These are phyloP conservation scores for Candida stauntonica DNA, from an alignment of 805 yeast species.

Conservation along the genomic window DNA sequence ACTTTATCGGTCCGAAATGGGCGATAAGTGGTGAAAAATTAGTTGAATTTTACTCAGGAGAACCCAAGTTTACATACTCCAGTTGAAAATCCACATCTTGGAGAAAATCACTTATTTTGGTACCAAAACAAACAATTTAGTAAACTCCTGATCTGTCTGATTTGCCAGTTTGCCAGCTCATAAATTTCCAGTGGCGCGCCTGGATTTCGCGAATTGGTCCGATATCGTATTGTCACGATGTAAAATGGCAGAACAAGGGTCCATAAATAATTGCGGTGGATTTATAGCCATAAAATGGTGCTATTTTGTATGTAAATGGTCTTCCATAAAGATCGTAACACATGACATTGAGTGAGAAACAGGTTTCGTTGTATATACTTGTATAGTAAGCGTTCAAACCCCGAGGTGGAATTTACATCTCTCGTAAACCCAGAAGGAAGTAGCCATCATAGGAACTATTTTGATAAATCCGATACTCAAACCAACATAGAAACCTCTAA, in stretches of 20 bases:
- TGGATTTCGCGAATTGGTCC: not conserved
- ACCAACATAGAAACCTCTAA: conserved; percentile 90
- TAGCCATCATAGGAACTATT: conserved; percentile 95
- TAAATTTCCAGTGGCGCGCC: too few relatives aligned
- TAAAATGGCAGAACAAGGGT: not conserved
- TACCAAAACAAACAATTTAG: too few relatives aligned
- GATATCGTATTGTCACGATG: not conserved
- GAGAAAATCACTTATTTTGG: not conserved
- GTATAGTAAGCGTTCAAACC: conserved; percentile 3
- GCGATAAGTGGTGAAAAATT: too few relatives aligned
- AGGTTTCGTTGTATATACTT: not conserved
- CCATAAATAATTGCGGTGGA: too few relatives aligned
- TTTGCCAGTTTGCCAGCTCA: conserved; percentile 2
- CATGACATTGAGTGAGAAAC: too few relatives aligned
- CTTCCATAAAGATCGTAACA: too few relatives aligned
- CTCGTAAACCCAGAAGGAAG: conserved; percentile 93
- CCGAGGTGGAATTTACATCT: conserved; percentile 69
- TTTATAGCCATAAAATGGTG: too few relatives aligned
- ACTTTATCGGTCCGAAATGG: too few relatives aligned
- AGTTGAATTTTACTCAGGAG: too few relatives aligned
- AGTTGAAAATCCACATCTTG: conserved; percentile 41
- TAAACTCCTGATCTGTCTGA: not conserved
- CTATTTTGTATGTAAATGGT: too few relatives aligned
- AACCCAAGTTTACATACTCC: conserved; percentile 35
- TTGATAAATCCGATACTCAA: conserved; percentile 92